phyloP scores from a whole-genome alignment of 306 rosid species.

The Corylus americana region DNA sequence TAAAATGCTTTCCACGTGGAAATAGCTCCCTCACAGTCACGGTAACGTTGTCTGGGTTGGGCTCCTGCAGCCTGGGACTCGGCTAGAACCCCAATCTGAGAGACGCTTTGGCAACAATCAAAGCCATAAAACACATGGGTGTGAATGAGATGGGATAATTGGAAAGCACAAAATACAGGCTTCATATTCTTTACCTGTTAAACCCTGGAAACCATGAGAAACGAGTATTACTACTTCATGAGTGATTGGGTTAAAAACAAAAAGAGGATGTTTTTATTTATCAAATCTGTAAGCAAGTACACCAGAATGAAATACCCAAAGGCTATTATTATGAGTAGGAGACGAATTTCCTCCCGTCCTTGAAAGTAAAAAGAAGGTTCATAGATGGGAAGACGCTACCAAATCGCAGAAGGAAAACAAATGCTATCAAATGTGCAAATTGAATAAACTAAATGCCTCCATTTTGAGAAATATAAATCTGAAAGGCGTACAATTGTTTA shows the following conservation, averaged over 20 bases:
- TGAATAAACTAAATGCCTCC: no score
- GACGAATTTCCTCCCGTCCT: no score
- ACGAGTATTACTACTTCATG: not conserved
- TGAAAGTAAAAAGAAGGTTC: no score
- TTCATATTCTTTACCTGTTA: not conserved
- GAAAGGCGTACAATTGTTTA: not conserved
- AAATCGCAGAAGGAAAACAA: no score
- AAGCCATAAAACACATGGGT: not conserved
- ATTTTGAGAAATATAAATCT: not conserved
- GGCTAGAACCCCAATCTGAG: not conserved
- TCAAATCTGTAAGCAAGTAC: not conserved
- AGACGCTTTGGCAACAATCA: not conserved
- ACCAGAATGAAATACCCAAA: not conserved
- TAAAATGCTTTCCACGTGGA: not conserved
- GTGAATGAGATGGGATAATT: not conserved
- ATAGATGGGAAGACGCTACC: no score
- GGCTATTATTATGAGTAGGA: no score
- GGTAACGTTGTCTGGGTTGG: not conserved
- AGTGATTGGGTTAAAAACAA: not conserved
- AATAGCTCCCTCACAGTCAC: not conserved
- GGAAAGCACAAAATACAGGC: not conserved
- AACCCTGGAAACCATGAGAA: not conserved
- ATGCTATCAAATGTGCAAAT: no score
- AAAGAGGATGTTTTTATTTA: no score
- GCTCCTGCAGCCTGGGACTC: not conserved